Evolutionary conservation across 1,284 basidiomycete species (phyloP).

Genomic region (Trichosporon ovoides): DNA sequence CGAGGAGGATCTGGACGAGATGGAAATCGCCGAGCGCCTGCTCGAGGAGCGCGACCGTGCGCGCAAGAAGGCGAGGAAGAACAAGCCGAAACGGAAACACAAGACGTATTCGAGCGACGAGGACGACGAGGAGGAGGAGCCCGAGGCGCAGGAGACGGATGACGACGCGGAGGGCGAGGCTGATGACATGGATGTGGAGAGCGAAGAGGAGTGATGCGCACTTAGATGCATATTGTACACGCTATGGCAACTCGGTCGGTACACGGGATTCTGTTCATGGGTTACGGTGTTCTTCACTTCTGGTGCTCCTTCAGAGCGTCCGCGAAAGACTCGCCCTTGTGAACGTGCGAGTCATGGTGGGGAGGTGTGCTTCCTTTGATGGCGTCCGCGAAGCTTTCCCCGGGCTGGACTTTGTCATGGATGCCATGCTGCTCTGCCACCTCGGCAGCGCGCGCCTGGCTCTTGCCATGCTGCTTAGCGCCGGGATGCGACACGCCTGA

Average conservation of each 20-base stretch:
- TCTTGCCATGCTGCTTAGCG: background rate
- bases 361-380: background rate
- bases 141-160: slow-evolving; percentile 32
- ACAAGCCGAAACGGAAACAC: slow-evolving; percentile 28
- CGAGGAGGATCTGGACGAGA: slow-evolving; percentile 33
- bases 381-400: background rate
- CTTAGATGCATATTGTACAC: background rate
- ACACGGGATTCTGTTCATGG: background rate
- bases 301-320: background rate
- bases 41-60: slow-evolving; percentile 35
- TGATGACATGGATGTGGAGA: slow-evolving; percentile 44
- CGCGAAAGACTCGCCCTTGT: background rate
- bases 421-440: background rate
- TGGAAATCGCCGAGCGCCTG: slow-evolving; percentile 34
- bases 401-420: background rate
- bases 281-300: background rate
- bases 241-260: background rate
- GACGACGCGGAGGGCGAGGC: slow-evolving; percentile 27
- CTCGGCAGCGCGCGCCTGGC: background rate
- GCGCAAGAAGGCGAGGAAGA: slow-evolving; percentile 8
- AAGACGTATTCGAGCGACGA: slow-evolving; percentile 14
- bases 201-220: slow-evolving; percentile 33
- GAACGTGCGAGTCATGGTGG: background rate
- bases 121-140: slow-evolving; percentile 21
- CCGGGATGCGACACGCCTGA: background rate